These are phyloP conservation scores for Fusarium aywerte DNA, from an alignment of 2,329 filamentous ascomycete genomes.

Conservation along the genomic window DNA sequence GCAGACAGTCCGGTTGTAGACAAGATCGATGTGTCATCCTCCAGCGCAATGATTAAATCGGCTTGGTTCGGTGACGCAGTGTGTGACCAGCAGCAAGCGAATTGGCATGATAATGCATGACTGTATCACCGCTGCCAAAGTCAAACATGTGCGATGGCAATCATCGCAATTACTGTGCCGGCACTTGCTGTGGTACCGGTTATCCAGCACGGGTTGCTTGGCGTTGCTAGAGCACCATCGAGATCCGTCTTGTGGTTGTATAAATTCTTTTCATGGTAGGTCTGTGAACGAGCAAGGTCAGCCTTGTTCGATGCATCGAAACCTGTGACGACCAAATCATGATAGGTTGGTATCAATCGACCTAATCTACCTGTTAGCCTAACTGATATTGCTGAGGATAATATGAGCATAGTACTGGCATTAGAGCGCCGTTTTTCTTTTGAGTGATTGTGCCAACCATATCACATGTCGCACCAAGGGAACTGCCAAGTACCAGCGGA, in stretches of 20 bases:
- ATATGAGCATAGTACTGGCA: neutral
- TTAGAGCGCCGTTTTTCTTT: neutral
- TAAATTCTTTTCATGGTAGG: no score
- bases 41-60: neutral
- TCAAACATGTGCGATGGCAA: slow-evolving; percentile 1
- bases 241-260: neutral
- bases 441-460: neutral
- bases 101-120: slow-evolving; percentile 10
- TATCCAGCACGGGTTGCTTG: neutral
- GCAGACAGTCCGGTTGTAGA: neutral
- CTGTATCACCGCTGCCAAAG: slow-evolving; percentile 1
- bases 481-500: neutral
- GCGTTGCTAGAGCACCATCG: neutral
- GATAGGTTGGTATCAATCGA: neutral
- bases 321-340: neutral
- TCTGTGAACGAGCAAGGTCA: neutral
- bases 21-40: neutral
- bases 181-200: slow-evolving; percentile 13
- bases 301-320: neutral
- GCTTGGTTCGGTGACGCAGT: slow-evolving; percentile 4
- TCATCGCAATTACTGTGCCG: slow-evolving; percentile 13
- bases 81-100: slow-evolving; percentile 28
- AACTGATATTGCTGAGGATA: neutral
- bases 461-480: slow-evolving; percentile 5
- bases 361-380: neutral